These are phyloP conservation scores for Benincasa hispida DNA, from an alignment of 306 rosid species.

Conservation along the genomic window DNA sequence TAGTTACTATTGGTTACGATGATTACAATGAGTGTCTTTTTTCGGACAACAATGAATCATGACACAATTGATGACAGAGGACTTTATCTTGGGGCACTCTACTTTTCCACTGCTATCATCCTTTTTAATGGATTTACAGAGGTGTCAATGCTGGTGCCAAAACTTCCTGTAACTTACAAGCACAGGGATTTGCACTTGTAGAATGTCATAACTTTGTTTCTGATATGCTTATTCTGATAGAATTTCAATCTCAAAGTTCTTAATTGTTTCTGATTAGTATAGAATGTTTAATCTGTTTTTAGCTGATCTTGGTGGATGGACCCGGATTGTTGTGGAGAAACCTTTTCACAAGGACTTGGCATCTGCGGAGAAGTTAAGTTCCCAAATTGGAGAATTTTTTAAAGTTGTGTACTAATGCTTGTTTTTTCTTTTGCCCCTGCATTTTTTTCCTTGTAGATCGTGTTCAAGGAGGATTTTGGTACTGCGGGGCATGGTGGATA, in stretches of 20 bases:
- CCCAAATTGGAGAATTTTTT: slow-evolving; percentile 74
- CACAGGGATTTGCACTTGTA: slow-evolving; percentile 92
- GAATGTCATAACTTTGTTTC: too few species aligned
- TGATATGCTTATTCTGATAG: too few species aligned
- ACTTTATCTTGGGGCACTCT: slow-evolving; percentile 83
- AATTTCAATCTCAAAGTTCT: too few species aligned
- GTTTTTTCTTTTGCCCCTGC: not conserved
- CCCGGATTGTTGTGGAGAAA: too few species aligned
- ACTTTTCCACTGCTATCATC: slow-evolving; percentile 89
- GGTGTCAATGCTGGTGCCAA: slow-evolving; percentile 93
- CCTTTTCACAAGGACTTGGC: slow-evolving; percentile 91
- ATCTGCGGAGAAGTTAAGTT: slow-evolving; percentile 81
- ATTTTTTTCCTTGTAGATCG: slow-evolving; percentile 48
- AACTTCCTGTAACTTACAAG: slow-evolving; percentile 96
- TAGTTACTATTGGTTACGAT: slow-evolving; percentile 77
- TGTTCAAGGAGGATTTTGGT: slow-evolving; percentile 96
- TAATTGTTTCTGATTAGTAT: too few species aligned
- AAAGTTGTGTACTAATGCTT: not conserved
- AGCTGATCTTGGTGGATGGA: too few species aligned
- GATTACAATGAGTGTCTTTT: slow-evolving; percentile 94
- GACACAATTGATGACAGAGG: slow-evolving; percentile 78
- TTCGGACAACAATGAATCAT: slow-evolving; percentile 85
- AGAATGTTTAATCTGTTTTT: too few species aligned
- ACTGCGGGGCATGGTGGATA: slow-evolving; percentile 99
- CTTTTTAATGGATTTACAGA: slow-evolving; percentile 98